A percentile compares a stretch with the other conserved stretches of the same genome.
phyloP scores from a whole-genome alignment of 768 basidiomycete species.

The Suillus hirtellus region DNA sequence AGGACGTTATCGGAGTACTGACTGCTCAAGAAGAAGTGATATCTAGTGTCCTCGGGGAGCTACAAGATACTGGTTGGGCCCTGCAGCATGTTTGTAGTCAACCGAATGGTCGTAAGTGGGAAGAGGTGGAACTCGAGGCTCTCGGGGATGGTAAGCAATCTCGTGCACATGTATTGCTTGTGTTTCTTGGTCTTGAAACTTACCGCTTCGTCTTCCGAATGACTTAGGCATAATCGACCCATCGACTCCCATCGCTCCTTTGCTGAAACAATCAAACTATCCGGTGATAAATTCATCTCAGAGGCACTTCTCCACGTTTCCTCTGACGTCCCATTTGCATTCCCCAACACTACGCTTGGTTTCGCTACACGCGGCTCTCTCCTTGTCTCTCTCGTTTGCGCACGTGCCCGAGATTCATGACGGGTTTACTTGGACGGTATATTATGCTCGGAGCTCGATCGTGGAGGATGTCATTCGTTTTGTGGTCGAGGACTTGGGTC shows the following conservation, averaged over 20 bases:
- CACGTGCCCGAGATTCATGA: constrained; percentile 81
- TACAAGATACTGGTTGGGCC: constrained; percentile 64
- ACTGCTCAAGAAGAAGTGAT: constrained; percentile 48
- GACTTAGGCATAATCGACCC: constrained; percentile 50
- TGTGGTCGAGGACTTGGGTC: constrained; percentile 64
- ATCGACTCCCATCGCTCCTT: constrained; percentile 48
- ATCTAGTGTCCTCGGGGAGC: constrained; percentile 54
- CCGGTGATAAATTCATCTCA: constrained; percentile 31
- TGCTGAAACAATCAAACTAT: constrained; percentile 44
- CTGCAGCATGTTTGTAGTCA: constrained; percentile 65
- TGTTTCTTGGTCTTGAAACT: constrained; percentile 12
- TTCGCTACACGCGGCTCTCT: constrained; percentile 63
- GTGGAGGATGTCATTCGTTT: constrained; percentile 54
- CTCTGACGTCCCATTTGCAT: constrained; percentile 67
- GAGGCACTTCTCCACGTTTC: constrained; percentile 69
- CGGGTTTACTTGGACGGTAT: constrained; percentile 64
- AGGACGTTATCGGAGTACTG: constrained; percentile 60
- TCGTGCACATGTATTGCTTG: constrained; percentile 1
- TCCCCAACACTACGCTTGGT: constrained; percentile 69
- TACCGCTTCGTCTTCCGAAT: constrained; percentile 4
- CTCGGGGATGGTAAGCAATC: constrained; percentile 60
- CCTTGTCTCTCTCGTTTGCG: constrained; percentile 52
- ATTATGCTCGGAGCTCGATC: constrained; percentile 57
- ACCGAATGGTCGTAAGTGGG: constrained; percentile 62
- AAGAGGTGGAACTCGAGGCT: constrained; percentile 64